These are phyloP conservation scores for Beauveria sp. DNA, from an alignment of 2,329 filamentous ascomycete genomes.

Conservation along the genomic window DNA sequence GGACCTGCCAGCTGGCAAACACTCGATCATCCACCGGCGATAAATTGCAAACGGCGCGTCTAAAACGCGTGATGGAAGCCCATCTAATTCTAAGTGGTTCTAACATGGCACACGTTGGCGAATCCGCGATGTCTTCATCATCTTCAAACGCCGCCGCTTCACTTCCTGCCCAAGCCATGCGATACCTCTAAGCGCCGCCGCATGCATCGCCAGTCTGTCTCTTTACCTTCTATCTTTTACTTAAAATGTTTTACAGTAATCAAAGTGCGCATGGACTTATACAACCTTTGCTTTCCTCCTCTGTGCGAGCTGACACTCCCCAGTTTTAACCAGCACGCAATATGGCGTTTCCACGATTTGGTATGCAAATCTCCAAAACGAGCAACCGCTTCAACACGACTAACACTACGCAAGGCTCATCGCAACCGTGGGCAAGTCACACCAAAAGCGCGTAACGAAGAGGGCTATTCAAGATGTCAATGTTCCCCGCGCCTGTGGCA, in stretches of 20 bases:
- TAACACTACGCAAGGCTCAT: conserved; percentile 59
- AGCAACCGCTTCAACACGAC: conserved; percentile 6
- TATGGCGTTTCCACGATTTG: conserved; percentile 94
- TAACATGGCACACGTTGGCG: neutral
- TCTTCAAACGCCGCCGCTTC: neutral
- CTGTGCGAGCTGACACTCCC: conserved; percentile 13
- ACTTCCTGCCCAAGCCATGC: neutral
- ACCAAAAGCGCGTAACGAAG: conserved; percentile 64
- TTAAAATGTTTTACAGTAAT: conserved; percentile 88
- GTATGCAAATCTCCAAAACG: conserved; percentile 41
- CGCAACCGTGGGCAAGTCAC: conserved; percentile 75
- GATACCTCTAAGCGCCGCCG: neutral
- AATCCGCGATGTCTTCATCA: neutral
- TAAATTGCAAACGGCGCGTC: conserved; percentile 4
- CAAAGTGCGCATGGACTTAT: conserved; percentile 56
- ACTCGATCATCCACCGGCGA: neutral
- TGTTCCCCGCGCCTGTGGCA: conserved; percentile 76
- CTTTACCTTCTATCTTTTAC: neutral
- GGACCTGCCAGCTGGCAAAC: conserved; percentile 3
- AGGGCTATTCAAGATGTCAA: conserved; percentile 87
- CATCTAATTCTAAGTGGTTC: neutral
- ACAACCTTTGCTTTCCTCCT: no score
- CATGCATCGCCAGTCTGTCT: neutral
- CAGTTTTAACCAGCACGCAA: conserved; percentile 74
- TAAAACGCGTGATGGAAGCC: neutral